Evolutionary conservation across 1,284 basidiomycete genomes (phyloP), one percentile per base, ranked within the genome.

Genomic region (Butyriboletus pseudospeciosus): DNA sequence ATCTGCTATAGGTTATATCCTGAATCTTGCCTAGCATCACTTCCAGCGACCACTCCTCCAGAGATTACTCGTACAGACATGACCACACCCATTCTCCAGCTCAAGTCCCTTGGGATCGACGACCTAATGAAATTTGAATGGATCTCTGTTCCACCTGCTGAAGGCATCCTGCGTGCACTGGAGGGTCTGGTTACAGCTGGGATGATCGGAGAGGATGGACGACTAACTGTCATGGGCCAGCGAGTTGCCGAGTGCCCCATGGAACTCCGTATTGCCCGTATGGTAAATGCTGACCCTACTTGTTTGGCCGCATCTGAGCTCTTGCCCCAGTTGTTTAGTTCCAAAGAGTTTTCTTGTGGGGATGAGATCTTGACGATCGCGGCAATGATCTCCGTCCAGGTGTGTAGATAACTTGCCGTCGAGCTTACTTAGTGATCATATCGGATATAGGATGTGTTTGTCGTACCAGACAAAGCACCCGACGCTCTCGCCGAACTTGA

Each of bases 51-150:
- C 0, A 94, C 93, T 0, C 81, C 88, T 4, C 92, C 96, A 0
- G 96, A 99, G 74, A 86, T 99, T 44, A 88, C 87, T 9, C 83
- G 95, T 35, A 86, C 86, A 13, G 95, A 98, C 64, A 80, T 99
- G 67, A 87, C 87, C 2, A 87, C 89, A 5, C 89, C 92, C 5
- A 85, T 98, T 38, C 75, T 99, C 16, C 94, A 97, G 68, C 81
- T 99, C 49, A 98, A 98, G 68, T 89, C 91, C 0, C 78, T 99
- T 16, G 96, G 97, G 7, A 90, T 98, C 47, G 91, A 98, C 61
- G 94, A 99, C 71, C 71, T 99, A n/a, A 88, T 90, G 85, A 90
- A 87, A 66, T 97, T 99, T 67, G 94, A 97, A 65, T 99, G 93
- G 85, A 81, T 98, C 47, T 87, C 88, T 23, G 79, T 88, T 0